Conservation (phyloP, 306 rosid species). For the Cotoneaster glaucophyllus region DNA sequence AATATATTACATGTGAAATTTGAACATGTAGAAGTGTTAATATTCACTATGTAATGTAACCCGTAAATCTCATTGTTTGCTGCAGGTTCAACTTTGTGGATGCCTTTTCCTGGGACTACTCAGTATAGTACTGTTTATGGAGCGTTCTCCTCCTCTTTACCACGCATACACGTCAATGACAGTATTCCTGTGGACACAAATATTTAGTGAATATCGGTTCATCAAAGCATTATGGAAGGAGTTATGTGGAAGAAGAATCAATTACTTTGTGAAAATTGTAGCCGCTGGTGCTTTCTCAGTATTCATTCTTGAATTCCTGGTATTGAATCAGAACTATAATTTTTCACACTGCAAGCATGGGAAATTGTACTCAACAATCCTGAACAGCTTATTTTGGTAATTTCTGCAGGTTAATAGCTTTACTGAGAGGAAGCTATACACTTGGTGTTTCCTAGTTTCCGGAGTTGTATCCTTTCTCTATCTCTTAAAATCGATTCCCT, state of each 20-base stretch:
- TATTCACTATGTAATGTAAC: neutral
- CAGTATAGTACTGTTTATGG: constrained; percentile 52
- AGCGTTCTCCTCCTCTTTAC: constrained; percentile 86
- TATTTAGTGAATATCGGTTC: constrained; percentile 60
- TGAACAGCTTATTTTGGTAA: constrained; percentile 22
- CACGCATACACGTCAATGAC: constrained; percentile 73
- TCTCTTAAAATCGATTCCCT: constrained; percentile 54
- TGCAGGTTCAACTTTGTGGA: constrained; percentile 68
- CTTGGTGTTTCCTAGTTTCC: constrained; percentile 60
- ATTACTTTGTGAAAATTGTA: constrained; percentile 42
- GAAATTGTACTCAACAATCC: constrained; percentile 18
- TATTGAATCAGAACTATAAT: constrained; percentile 28
- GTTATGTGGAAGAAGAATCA: constrained; percentile 48
- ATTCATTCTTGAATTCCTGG: constrained; percentile 74
- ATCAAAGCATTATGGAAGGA: constrained; percentile 63
- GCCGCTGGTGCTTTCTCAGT: constrained; percentile 47
- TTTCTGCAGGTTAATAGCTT: constrained; percentile 69
- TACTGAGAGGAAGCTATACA: constrained; percentile 80
- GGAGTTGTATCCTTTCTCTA: constrained; percentile 50
- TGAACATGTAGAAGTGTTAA: neutral
- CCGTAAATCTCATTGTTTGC: constrained; percentile 11
- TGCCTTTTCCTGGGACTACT: constrained; percentile 46
- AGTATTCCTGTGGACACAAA: constrained; percentile 66
- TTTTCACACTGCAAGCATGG: constrained; percentile 6
- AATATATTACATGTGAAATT: neutral